Evolutionary conservation across 192 early-diverging fungal species (phyloP).

Genomic region (Coemansia erecta): DNA sequence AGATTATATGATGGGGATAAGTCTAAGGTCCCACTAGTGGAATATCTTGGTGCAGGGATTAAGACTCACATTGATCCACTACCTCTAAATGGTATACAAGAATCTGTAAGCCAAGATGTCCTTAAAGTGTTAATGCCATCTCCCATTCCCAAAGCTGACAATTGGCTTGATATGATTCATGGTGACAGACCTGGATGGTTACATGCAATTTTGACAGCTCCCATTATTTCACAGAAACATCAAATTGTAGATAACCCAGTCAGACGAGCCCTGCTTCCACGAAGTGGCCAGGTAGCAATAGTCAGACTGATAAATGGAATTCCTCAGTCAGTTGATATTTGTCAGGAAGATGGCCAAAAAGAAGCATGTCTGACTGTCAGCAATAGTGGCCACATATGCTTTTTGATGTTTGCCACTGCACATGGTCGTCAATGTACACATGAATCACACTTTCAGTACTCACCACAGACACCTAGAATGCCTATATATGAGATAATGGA

Average conservation of each 20-base stretch:
- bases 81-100: background rate
- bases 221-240: constrained; percentile 69
- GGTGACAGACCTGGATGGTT: constrained; percentile 76
- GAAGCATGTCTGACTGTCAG: constrained; percentile 44
- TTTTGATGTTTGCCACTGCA: constrained; percentile 40
- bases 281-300: constrained; percentile 53
- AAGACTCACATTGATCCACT: background rate
- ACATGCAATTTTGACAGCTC: constrained; percentile 70
- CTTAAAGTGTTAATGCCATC: too few relatives aligned
- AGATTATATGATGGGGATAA: constrained; percentile 66
- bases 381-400: constrained; percentile 40
- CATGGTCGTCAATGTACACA: constrained; percentile 28
- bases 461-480: background rate
- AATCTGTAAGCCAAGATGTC: too few relatives aligned
- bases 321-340: background rate
- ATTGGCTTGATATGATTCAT: constrained; percentile 71
- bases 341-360: background rate
- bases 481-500: constrained; percentile 17
- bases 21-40: constrained; percentile 64
- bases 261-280: constrained; percentile 58
- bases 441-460: background rate
- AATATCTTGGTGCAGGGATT: constrained; percentile 61
- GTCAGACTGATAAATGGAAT: background rate
- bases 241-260: constrained; percentile 60
- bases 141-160: constrained; percentile 14